Evolutionary conservation across 441 rosid genomes (phyloP), one percentile per base, ranked within the genome.

Genomic region (Pelargonium myrrhifolium): DNA sequence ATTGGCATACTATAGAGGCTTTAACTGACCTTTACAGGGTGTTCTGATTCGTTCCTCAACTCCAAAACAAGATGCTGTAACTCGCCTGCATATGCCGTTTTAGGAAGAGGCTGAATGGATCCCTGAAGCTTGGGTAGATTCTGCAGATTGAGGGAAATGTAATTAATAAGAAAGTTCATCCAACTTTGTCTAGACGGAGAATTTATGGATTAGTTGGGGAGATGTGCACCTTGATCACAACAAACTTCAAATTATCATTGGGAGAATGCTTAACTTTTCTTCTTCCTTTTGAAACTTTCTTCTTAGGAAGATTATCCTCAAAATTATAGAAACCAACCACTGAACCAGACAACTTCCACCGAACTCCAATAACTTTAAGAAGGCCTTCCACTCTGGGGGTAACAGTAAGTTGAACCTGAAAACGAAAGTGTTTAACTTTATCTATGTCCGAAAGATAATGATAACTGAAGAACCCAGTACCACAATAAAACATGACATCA

Each of bases 61-160:
- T 90, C 87, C 71, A 95, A 81, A 77, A 89, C 84, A 80, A 87
- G 87, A 80, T 77, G 84, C 47, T 76, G 81, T 74, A 92, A 76
- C 81, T 90, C 89, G 79, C 98, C 99, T 24, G 84, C 86, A 82
- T 90, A 84, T 68, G 83, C 75, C 76, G 81, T 86, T 71, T 75
- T 86, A 28, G 97, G 96, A 67, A 92, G 76, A 75, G 81, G 72
- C 68, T 63, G 81, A 77, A 92, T 77, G 75, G 76, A 69, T 68
- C 98, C 97, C 78, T 86, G 92, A 74, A 95, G 95, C 92, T 82
- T 90, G 74, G 99, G 99, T 64, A 89, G 74, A 79, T 79, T 82
- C 99, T 92, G 85, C 67, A 79, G 63, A 65, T 18, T 68, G 68
- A 69, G 58, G 12, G 68, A 74, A 37, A 59, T 12, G 55, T 3